A percentile compares a stretch with the other conserved stretches of the same genome.
These are phyloP conservation scores for Suillus subalutaceus DNA, from an alignment of 768 basidiomycete genomes.

Conservation along the genomic window DNA sequence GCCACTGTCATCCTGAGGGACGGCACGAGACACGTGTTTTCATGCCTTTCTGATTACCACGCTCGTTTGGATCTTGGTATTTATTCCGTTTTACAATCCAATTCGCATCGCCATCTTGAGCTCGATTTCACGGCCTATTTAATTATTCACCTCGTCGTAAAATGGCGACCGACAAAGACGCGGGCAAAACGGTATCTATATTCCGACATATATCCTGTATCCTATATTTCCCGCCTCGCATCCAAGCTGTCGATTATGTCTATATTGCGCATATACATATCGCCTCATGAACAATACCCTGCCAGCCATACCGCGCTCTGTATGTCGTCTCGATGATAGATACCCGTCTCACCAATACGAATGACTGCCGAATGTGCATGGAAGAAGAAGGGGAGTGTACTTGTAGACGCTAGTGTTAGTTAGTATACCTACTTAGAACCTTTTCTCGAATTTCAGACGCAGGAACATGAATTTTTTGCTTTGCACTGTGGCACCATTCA, in stretches of 20 bases:
- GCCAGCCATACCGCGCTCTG: slow-evolving; percentile 17
- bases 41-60: not conserved
- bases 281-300: slow-evolving; percentile 18
- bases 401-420: slow-evolving; percentile 29
- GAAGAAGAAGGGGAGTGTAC: slow-evolving; percentile 34
- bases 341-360: slow-evolving; percentile 30
- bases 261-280: slow-evolving; percentile 34
- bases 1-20: slow-evolving; percentile 22
- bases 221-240: slow-evolving; percentile 22
- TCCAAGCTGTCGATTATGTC: slow-evolving; percentile 28
- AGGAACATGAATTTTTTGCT: slow-evolving; percentile 37
- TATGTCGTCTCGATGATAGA: slow-evolving; percentile 36
- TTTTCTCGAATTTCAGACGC: not conserved
- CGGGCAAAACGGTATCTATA: slow-evolving; percentile 22
- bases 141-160: slow-evolving; percentile 25
- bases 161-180: slow-evolving; percentile 23
- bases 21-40: slow-evolving; percentile 6
- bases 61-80: slow-evolving; percentile 23
- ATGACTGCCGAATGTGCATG: slow-evolving; percentile 33
- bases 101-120: slow-evolving; percentile 20
- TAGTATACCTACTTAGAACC: slow-evolving; percentile 32
- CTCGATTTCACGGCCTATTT: slow-evolving; percentile 34
- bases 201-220: slow-evolving; percentile 32
- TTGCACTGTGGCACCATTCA: not conserved
- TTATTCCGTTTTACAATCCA: slow-evolving; percentile 34